Evolutionary conservation across 2,329 filamentous ascomycete species (phyloP), one percentile per base, ranked within the genome.

Genomic region (Aspergillus sp.): DNA sequence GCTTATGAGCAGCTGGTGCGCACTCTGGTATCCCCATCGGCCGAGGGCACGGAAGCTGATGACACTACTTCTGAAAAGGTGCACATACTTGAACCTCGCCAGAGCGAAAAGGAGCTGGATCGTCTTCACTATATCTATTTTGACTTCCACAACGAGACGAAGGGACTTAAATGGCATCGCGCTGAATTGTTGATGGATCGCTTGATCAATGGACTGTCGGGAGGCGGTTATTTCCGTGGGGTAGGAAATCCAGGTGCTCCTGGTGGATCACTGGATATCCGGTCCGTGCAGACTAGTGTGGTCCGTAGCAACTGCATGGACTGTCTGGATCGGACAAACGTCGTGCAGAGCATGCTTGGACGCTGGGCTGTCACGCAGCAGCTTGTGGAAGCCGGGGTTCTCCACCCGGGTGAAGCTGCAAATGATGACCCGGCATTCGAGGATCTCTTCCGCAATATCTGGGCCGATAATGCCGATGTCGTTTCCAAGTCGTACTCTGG

Each of bases 221-320:
- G 82, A 36, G 89, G 94, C 57, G 83, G 86, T 55, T 98, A 98
- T 71, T 98, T 97, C 77, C 85, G 89, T 52, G 91, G 88, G 34
- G 81, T 91, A 29, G 88, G 96, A 65, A 86, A 85, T 73, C 87
- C 89, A 2, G 86, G 81, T 39, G 79, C 81, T 56, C 65, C 75
- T 43, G 76, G 82, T 48, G 86, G 85, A 29, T 81, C 80, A 12
- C 76, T 96, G 8, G 91, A 97, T 58, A 80, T 88, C 32, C 83
- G 89, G 53, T 83, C 80, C 51, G 77, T 81, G 53, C 93, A 98
- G 74, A 88, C 82, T 1, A 89, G 87, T 51, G 90, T 97, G 10
- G 90, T 98, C 53, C 84, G 93, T 45, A 96, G 93, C 35, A 98
- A 98, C 67, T 98, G 93, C 72, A 98, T 98, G 93, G 93, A 98